Conservation (phyloP, 306 rosid genomes). For the Crotalaria pallida region DNA sequence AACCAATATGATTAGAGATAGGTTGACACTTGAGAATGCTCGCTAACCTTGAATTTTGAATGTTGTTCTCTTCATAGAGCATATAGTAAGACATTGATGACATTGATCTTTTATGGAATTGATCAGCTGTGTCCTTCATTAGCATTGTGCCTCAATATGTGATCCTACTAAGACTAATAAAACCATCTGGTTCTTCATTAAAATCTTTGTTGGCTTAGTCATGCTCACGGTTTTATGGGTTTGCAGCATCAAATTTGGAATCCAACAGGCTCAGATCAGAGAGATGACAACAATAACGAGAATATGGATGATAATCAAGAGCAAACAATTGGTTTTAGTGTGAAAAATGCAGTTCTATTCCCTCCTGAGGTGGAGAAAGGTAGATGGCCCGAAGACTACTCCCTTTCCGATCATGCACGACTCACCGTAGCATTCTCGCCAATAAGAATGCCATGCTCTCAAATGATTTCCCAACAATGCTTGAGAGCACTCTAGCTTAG, state of each 20-base stretch:
- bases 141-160: not conserved
- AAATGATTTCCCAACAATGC: conserved; percentile 17
- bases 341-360: conserved; percentile 71
- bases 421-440: conserved; percentile 78
- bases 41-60: not conserved
- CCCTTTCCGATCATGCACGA: conserved; percentile 86
- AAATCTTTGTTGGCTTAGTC: not conserved
- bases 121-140: not conserved
- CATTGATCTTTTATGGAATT: not conserved
- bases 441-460: conserved; percentile 52
- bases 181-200: not conserved
- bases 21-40: not conserved
- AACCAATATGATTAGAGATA: not conserved
- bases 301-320: conserved; percentile 24
- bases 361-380: conserved; percentile 87
- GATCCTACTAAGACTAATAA: not conserved
- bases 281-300: conserved; percentile 28
- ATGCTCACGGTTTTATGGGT: not conserved
- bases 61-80: not conserved
- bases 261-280: conserved; percentile 33
- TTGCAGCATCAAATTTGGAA: conserved; percentile 75
- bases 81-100: not conserved
- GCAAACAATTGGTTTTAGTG: conserved; percentile 66
- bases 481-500: not conserved
- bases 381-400: conserved; percentile 79